Percentiles rank a stretch among this genome's conserved stretches.
phyloP scores from a whole-genome alignment of 2,329 filamentous ascomycete genomes.

The Arthrobotrys iridis region DNA sequence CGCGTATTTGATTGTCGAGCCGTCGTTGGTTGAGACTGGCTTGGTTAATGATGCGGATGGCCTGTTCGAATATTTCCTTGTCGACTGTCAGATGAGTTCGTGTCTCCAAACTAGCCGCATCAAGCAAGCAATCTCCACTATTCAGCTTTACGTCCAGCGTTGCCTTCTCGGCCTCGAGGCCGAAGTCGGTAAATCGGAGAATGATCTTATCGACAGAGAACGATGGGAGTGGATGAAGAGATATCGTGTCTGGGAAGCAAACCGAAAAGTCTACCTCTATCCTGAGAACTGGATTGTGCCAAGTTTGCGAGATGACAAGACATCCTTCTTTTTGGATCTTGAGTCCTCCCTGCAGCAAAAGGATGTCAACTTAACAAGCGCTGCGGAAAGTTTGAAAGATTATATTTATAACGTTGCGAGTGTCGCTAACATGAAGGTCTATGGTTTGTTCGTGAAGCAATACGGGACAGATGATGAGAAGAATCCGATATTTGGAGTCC shows the following conservation, averaged over 20 bases:
- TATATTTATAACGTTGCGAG: constrained; percentile 1
- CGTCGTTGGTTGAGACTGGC: background rate
- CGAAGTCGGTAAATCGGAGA: background rate
- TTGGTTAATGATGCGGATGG: constrained; percentile 12
- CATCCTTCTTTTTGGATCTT: constrained; percentile 55
- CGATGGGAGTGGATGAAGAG: constrained; percentile 59
- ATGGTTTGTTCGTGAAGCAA: constrained; percentile 1
- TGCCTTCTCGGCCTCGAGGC: constrained; percentile 58
- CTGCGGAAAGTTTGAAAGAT: background rate
- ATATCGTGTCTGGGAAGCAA: constrained; percentile 59
- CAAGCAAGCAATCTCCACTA: constrained; percentile 59
- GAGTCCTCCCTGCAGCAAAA: constrained; percentile 58
- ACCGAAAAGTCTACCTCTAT: constrained; percentile 59
- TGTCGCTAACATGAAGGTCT: background rate
- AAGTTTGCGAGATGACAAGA: constrained; percentile 60
- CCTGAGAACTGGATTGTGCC: constrained; percentile 61
- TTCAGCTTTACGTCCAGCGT: constrained; percentile 60
- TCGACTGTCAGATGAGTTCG: constrained; percentile 60
- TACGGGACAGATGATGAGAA: background rate
- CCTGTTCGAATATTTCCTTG: constrained; percentile 60
- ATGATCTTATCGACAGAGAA: background rate
- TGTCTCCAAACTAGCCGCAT: constrained; percentile 59
- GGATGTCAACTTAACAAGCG: constrained; percentile 47
- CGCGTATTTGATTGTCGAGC: constrained; percentile 22
- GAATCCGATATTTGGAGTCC: background rate